Evolutionary conservation across 2,329 filamentous ascomycete genomes (phyloP).

Genomic region (Exophiala mesophila): DNA sequence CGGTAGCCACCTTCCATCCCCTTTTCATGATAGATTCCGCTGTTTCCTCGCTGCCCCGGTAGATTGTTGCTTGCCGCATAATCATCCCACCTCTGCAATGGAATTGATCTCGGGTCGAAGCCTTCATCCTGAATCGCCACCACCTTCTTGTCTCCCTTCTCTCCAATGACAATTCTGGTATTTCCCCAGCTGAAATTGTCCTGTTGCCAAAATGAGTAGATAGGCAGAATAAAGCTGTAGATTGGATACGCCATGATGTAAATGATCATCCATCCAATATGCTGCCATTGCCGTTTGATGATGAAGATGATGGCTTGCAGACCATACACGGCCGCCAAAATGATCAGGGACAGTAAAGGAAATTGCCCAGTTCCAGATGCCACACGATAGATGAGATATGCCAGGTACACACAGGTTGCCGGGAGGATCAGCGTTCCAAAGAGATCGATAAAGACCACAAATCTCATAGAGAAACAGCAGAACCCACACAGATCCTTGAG

Average conservation of each 20-base stretch:
- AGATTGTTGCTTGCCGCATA: constrained; percentile 83
- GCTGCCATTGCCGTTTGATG: constrained; percentile 93
- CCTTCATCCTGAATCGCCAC: constrained; percentile 76
- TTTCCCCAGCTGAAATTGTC: constrained; percentile 99
- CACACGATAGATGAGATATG: constrained; percentile 77
- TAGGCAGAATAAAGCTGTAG: constrained; percentile 81
- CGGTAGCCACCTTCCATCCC: constrained; percentile 66
- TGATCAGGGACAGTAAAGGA: constrained; percentile 79
- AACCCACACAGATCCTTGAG: constrained; percentile 95
- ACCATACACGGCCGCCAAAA: constrained; percentile 89
- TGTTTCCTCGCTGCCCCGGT: constrained; percentile 77
- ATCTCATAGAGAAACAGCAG: constrained; percentile 98
- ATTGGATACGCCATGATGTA: constrained; percentile 94
- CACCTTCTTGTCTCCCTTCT: constrained; percentile 86
- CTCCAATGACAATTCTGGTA: constrained; percentile 92
- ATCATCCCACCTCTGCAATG: constrained; percentile 94
- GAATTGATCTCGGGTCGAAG: constrained; percentile 89
- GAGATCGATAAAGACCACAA: constrained; percentile 91
- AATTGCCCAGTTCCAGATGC: constrained; percentile 67
- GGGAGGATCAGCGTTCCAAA: constrained; percentile 89
- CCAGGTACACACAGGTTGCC: constrained; percentile 80
- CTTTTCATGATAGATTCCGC: constrained; percentile 30
- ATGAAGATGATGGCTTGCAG: constrained; percentile 90
- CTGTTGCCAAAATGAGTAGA: constrained; percentile 99
- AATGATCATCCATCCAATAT: constrained; percentile 99